Conservation (phyloP, 192 early-diverging fungal species). For the Backusella mclennaniae region DNA sequence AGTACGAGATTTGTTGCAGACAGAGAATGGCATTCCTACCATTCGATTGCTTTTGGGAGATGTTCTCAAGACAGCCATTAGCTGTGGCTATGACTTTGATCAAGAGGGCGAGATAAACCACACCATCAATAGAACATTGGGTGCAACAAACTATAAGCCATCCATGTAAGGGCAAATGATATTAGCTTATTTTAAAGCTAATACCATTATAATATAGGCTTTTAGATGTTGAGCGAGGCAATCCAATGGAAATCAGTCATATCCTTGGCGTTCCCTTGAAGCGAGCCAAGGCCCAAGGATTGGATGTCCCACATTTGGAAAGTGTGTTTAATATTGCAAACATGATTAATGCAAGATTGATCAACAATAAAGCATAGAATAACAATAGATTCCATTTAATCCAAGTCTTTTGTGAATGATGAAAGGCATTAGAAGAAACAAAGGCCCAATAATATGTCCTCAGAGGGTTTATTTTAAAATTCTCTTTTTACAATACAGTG, state of each 20-base stretch:
- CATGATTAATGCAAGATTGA: conserved; percentile 1
- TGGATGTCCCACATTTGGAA: conserved; percentile 29
- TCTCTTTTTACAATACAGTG: background rate
- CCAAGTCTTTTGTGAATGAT: background rate
- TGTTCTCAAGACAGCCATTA: conserved; percentile 51
- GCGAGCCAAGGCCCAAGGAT: conserved; percentile 33
- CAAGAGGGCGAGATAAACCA: conserved; percentile 22
- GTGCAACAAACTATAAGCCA: conserved; percentile 42
- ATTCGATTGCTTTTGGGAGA: conserved; percentile 51
- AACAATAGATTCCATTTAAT: too few species aligned
- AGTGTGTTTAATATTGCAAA: background rate
- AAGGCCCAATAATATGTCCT: background rate
- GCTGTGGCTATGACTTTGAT: conserved; percentile 43
- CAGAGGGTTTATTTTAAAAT: background rate
- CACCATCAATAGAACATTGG: conserved; percentile 33
- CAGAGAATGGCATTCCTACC: conserved; percentile 42
- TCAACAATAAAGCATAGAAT: background rate
- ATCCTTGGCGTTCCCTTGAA: conserved; percentile 36
- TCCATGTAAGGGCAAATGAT: conserved; percentile 25
- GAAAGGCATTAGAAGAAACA: background rate
- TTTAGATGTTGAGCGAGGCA: conserved; percentile 39
- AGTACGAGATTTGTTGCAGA: conserved; percentile 51
- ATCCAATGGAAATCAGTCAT: conserved; percentile 39
- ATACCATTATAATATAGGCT: conserved; percentile 16
- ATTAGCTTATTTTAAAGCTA: background rate